A percentile compares a stretch with the other conserved stretches of the same genome.
Evolutionary conservation across 768 basidiomycete species (phyloP).

Genomic region (Amanita pallidorosea): DNA sequence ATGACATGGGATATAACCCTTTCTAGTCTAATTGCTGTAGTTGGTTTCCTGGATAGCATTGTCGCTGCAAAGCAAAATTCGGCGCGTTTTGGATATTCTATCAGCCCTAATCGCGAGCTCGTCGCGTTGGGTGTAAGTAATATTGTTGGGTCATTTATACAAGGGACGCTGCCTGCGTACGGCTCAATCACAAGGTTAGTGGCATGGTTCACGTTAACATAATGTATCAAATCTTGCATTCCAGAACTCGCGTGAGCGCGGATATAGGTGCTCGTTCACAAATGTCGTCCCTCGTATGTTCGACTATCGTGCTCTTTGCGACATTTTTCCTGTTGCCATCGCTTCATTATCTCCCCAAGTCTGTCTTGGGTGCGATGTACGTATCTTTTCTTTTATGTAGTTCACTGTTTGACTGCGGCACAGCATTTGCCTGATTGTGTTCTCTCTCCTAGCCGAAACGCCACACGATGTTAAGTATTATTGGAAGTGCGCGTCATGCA

Average conservation of each 20-base stretch:
- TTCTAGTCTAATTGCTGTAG: conserved; percentile 59
- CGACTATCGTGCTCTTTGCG: conserved; percentile 62
- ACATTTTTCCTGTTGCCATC: conserved; percentile 86
- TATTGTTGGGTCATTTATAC: conserved; percentile 66
- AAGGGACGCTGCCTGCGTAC: conserved; percentile 85
- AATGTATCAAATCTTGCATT: neutral
- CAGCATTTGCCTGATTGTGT: conserved; percentile 80
- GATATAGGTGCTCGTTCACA: conserved; percentile 85
- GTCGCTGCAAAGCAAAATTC: conserved; percentile 93
- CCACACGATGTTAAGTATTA: conserved; percentile 84
- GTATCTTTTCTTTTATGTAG: conserved; percentile 14
- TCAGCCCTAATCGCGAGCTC: conserved; percentile 90
- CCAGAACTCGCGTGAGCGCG: conserved; percentile 77
- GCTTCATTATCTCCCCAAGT: conserved; percentile 83
- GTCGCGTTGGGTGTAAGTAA: conserved; percentile 88
- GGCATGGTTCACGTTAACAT: neutral
- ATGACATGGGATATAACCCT: neutral
- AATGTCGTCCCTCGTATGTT: conserved; percentile 76
- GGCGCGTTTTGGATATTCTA: conserved; percentile 74
- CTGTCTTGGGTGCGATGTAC: conserved; percentile 80
- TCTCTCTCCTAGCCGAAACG: conserved; percentile 71
- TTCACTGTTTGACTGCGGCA: neutral
- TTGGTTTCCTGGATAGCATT: conserved; percentile 92
- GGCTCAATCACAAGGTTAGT: conserved; percentile 83
- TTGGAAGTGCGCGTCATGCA: conserved; percentile 46